Evolutionary conservation across 1,284 basidiomycete genomes (phyloP).

Genomic region (Ceratobasidium sp.): DNA sequence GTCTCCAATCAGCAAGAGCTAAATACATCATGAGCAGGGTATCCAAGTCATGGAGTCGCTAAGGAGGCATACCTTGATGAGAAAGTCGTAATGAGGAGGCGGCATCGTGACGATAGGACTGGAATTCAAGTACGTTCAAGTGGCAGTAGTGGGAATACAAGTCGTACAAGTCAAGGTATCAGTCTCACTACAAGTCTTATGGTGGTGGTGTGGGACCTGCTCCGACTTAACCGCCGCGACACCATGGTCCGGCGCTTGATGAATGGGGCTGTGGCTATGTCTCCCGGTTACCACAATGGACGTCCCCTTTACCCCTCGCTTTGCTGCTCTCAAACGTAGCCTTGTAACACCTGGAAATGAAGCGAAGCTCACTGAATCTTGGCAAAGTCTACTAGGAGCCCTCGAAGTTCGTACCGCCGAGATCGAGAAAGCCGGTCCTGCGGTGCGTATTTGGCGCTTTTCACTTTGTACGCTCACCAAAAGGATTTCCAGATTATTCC

Average conservation of each 20-base stretch:
- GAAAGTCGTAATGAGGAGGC: conserved; percentile 88
- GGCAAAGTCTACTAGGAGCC: conserved; percentile 16
- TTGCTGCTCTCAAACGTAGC: conserved; percentile 27
- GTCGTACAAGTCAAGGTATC: no score
- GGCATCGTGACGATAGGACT: conserved; percentile 63
- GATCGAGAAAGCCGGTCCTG: conserved; percentile 24
- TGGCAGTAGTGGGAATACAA: no score
- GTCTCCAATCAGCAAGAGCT: conserved; percentile 96
- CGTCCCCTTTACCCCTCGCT: conserved; percentile 35
- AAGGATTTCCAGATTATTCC: conserved; percentile 62
- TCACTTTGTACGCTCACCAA: background rate
- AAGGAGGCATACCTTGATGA: conserved; percentile 79
- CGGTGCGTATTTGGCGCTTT: conserved; percentile 5
- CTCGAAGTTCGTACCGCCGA: conserved; percentile 30
- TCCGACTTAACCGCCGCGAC: background rate
- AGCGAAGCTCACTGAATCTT: conserved; percentile 21
- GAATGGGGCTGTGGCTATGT: background rate
- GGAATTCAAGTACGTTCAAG: background rate
- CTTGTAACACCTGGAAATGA: conserved; percentile 24
- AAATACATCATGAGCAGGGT: conserved; percentile 34
- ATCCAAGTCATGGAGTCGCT: no score
- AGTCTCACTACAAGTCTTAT: conserved; percentile 9
- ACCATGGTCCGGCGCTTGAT: conserved; percentile 13
- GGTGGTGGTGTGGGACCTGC: conserved; percentile 18
- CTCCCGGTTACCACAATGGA: conserved; percentile 3